A percentile compares a stretch with the other conserved stretches of the same genome.
These are phyloP conservation scores for Rubia balearica DNA, from an alignment of 305 asterid species.

Conservation along the genomic window DNA sequence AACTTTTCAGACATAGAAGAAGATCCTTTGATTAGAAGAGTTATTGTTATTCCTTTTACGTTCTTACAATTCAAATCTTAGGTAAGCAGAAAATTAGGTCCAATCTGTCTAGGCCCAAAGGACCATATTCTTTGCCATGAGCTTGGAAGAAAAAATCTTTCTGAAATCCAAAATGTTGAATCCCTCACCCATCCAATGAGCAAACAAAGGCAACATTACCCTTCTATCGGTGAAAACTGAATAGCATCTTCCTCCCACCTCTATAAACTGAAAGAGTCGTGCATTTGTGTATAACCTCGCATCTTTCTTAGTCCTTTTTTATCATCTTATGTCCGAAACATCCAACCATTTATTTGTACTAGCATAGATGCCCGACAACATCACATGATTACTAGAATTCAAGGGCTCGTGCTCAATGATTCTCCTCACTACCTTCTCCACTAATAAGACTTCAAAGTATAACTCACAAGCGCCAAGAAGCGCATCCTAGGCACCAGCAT, in stretches of 20 bases:
- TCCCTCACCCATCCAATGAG: slow-evolving; percentile 94
- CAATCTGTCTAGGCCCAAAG: slow-evolving; percentile 79
- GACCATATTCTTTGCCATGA: slow-evolving; percentile 89
- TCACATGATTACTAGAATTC: slow-evolving; percentile 48
- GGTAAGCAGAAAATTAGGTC: slow-evolving; percentile 74
- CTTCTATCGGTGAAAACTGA: slow-evolving; percentile 87
- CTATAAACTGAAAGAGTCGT: slow-evolving; percentile 36
- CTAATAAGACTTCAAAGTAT: slow-evolving; percentile 44
- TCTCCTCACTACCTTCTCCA: slow-evolving; percentile 40
- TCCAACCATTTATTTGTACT: slow-evolving; percentile 56
- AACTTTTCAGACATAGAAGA: slow-evolving; percentile 61
- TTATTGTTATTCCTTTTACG: not conserved
- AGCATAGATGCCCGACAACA: slow-evolving; percentile 63
- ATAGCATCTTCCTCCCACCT: slow-evolving; percentile 91
- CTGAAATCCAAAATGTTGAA: slow-evolving; percentile 61
- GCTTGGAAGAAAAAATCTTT: slow-evolving; percentile 62
- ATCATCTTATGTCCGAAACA: slow-evolving; percentile 42
- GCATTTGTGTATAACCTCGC: slow-evolving; percentile 59
- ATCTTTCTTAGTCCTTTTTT: slow-evolving; percentile 49
- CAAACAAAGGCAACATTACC: slow-evolving; percentile 89
- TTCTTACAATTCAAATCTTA: slow-evolving; percentile 35
- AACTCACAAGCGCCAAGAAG: slow-evolving; percentile 68
- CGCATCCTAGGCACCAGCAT: slow-evolving; percentile 86
- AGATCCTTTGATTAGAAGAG: slow-evolving; percentile 47
- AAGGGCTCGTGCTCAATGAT: slow-evolving; percentile 63